These are phyloP conservation scores for Chrysoporthe deuterocubensis DNA, from an alignment of 2,329 filamentous ascomycete species.

Conservation along the genomic window DNA sequence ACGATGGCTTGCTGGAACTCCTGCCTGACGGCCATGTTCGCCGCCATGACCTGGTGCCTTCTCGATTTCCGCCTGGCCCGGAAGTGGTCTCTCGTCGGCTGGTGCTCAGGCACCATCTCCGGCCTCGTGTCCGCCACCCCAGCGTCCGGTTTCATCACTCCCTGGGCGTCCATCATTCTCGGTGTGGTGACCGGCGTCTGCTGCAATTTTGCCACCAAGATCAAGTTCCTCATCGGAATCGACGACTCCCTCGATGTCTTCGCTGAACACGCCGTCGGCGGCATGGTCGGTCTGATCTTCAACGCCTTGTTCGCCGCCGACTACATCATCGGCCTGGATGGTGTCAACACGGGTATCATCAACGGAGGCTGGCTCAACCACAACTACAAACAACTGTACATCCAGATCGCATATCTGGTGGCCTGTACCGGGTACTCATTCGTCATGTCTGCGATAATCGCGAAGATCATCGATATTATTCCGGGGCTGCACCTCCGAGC, in stretches of 20 bases:
- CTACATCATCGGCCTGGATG: constrained; percentile 75
- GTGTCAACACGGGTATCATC: constrained; percentile 69
- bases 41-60: constrained; percentile 88
- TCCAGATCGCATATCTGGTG: constrained; percentile 77
- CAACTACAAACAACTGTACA: constrained; percentile 75
- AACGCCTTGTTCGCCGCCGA: constrained; percentile 73
- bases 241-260: constrained; percentile 75
- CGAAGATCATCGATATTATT: constrained; percentile 74
- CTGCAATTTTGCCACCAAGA: constrained; percentile 72
- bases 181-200: constrained; percentile 67
- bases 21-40: constrained; percentile 91
- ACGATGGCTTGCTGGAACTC: constrained; percentile 99
- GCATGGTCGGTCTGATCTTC: constrained; percentile 72
- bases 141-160: constrained; percentile 69
- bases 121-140: constrained; percentile 73
- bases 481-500: constrained; percentile 81
- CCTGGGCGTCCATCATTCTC: constrained; percentile 70
- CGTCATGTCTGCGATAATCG: constrained; percentile 72
- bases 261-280: constrained; percentile 72
- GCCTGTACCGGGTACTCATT: constrained; percentile 72
- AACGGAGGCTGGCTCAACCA: constrained; percentile 75
- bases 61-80: constrained; percentile 93
- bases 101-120: constrained; percentile 73
- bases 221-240: constrained; percentile 66
- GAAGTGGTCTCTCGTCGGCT: constrained; percentile 86